Evolutionary conservation across 192 early-diverging fungal genomes (phyloP).

Genomic region (Mortierella alpina): DNA sequence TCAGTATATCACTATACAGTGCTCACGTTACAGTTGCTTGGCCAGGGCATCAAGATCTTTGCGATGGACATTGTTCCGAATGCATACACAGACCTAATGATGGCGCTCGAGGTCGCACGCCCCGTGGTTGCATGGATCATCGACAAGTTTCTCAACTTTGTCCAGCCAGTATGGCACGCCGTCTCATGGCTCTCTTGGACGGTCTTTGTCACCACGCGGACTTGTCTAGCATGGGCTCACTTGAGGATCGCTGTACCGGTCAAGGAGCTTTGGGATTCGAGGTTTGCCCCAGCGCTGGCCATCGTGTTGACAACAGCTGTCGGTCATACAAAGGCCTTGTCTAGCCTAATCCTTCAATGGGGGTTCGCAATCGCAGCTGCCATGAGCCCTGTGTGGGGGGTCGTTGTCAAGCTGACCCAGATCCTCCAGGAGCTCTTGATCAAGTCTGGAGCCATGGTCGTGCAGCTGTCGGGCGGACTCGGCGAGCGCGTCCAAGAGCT

Average conservation of each 20-base stretch:
- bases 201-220: constrained; percentile 1
- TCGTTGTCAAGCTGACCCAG: constrained; percentile 10
- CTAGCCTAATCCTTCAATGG: not conserved
- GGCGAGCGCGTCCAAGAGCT: constrained; percentile 16
- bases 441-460: not conserved
- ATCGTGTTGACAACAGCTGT: not conserved
- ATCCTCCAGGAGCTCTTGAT: constrained; percentile 1
- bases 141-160: constrained; percentile 20
- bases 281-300: constrained; percentile 5
- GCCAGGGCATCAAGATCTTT: constrained; percentile 21
- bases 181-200: constrained; percentile 31
- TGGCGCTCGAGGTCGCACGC: constrained; percentile 23
- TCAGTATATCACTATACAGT: constrained; percentile 8
- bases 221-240: constrained; percentile 8
- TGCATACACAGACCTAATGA: constrained; percentile 36
- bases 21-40: not conserved
- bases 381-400: constrained; percentile 21
- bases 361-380: not conserved
- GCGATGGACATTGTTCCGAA: constrained; percentile 34
- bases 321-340: not conserved
- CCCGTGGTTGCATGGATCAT: constrained; percentile 32
- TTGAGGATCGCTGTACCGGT: constrained; percentile 10
- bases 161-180: constrained; percentile 20
- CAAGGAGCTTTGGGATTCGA: constrained; percentile 14
- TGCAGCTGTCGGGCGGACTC: constrained; percentile 17